phyloP scores from a whole-genome alignment of 1,284 basidiomycete species.

The Xanthoconium separans region DNA sequence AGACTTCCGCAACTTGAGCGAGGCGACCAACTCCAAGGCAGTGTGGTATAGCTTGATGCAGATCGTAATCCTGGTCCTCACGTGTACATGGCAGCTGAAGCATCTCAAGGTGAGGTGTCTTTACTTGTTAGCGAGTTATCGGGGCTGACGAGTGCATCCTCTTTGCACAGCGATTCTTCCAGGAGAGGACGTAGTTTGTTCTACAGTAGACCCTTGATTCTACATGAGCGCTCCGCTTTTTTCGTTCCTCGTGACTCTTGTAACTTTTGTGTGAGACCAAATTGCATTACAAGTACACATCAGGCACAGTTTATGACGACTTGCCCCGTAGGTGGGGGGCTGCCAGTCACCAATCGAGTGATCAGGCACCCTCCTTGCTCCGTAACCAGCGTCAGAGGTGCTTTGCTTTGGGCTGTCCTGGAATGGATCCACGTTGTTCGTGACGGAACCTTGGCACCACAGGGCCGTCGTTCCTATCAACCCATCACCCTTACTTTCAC shows the following conservation, averaged over 20 bases:
- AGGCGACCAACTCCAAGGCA: constrained; percentile 84
- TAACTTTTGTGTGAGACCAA: constrained; percentile 1
- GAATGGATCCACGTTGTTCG: no score
- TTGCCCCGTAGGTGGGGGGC: not conserved
- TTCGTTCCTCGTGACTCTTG: not conserved
- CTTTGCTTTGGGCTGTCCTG: not conserved
- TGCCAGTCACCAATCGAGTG: not conserved
- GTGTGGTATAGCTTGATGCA: constrained; percentile 93
- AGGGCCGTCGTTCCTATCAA: constrained; percentile 5
- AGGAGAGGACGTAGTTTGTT: constrained; percentile 77
- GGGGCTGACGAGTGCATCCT: constrained; percentile 9
- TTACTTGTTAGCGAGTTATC: not conserved
- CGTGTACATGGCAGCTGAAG: constrained; percentile 91
- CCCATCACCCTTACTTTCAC: not conserved
- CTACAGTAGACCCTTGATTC: constrained; percentile 29
- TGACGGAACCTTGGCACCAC: constrained; percentile 19
- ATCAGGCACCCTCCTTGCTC: constrained; percentile 5
- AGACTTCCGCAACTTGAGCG: constrained; percentile 88
- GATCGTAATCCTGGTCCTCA: constrained; percentile 80
- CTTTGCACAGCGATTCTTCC: constrained; percentile 72
- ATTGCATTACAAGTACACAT: not conserved
- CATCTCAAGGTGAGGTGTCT: constrained; percentile 75
- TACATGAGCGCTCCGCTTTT: not conserved
- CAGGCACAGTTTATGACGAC: not conserved
- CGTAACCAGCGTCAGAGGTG: not conserved